phyloP scores from a whole-genome alignment of 116 monocot species.

The Dioscorea cayenensis region DNA sequence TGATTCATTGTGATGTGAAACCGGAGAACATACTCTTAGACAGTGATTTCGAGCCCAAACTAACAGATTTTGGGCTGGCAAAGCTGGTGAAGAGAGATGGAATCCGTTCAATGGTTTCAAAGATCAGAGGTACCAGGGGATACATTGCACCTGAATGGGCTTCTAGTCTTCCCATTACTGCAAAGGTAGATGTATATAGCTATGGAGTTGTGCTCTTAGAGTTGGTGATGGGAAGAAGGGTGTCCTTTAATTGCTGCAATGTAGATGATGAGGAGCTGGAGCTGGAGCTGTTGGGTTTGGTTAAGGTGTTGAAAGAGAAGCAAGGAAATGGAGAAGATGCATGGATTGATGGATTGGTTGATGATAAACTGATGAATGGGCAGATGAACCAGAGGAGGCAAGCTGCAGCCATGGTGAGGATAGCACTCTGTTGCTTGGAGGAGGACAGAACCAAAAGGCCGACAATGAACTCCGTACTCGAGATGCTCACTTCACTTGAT shows the following conservation, averaged over 20 bases:
- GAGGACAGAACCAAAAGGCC: conserved; percentile 38
- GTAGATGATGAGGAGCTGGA: not conserved
- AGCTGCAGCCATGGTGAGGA: conserved; percentile 21
- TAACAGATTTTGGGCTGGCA: conserved; percentile 39
- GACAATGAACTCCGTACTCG: conserved; percentile 23
- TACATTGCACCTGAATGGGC: conserved; percentile 50
- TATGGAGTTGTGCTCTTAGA: conserved; percentile 50
- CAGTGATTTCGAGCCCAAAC: conserved; percentile 31
- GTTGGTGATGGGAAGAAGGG: conserved; percentile 27
- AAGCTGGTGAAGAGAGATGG: conserved; percentile 27
- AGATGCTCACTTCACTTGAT: conserved; percentile 16
- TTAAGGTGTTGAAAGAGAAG: conserved; percentile 10
- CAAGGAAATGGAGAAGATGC: not conserved
- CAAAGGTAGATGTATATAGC: conserved; percentile 57
- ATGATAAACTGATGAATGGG: conserved; percentile 19
- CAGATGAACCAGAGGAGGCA: conserved; percentile 18
- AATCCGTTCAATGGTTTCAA: conserved; percentile 8
- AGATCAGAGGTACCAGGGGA: conserved; percentile 47
- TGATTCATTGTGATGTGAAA: conserved; percentile 58
- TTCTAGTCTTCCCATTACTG: conserved; percentile 37
- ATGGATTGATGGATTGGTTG: conserved; percentile 23
- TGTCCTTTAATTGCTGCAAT: conserved; percentile 15
- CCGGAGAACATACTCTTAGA: conserved; percentile 56
- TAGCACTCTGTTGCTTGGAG: conserved; percentile 36
- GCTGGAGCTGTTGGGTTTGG: not conserved